phyloP scores from a whole-genome alignment of 208 protist species.

The Trypanosoma platydactyli region DNA sequence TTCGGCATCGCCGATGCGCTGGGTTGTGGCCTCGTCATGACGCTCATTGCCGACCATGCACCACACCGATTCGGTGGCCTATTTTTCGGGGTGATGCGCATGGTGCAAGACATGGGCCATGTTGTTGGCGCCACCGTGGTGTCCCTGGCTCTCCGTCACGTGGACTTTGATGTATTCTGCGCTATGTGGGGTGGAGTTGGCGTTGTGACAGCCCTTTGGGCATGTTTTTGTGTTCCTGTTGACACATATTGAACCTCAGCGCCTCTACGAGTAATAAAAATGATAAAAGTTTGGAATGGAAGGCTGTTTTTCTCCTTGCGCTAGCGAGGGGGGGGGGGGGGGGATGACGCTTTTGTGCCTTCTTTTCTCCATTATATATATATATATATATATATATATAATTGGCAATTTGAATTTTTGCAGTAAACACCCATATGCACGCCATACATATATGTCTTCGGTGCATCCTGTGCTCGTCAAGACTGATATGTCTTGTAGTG shows the following conservation, averaged over 20 bases:
- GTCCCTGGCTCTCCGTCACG: conserved; percentile 35
- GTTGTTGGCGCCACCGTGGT: conserved; percentile 49
- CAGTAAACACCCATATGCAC: conserved; percentile 2
- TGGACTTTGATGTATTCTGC: conserved; percentile 44
- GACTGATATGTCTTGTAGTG: neutral
- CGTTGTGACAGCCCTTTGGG: conserved; percentile 53
- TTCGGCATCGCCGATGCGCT: conserved; percentile 78
- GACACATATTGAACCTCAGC: neutral
- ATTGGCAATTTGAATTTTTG: neutral
- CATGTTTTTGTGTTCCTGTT: conserved; percentile 41
- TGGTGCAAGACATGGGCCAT: conserved; percentile 76
- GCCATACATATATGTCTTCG: no score
- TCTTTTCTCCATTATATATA: conserved; percentile 4
- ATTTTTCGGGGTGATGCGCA: conserved; percentile 88
- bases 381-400: conserved; percentile 14
- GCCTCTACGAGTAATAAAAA: neutral
- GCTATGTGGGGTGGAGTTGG: conserved; percentile 45
- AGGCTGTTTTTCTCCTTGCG: no score
- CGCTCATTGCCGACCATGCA: conserved; percentile 67
- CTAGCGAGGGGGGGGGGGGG: neutral
- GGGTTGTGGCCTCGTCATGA: conserved; percentile 84
- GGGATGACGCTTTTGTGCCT: neutral
- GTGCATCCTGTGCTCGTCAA: no score
- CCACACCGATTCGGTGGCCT: conserved; percentile 48
- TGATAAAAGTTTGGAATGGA: neutral